Evolutionary conservation across 2,329 filamentous ascomycete species (phyloP).

Genomic region (Emmonsia crescens): DNA sequence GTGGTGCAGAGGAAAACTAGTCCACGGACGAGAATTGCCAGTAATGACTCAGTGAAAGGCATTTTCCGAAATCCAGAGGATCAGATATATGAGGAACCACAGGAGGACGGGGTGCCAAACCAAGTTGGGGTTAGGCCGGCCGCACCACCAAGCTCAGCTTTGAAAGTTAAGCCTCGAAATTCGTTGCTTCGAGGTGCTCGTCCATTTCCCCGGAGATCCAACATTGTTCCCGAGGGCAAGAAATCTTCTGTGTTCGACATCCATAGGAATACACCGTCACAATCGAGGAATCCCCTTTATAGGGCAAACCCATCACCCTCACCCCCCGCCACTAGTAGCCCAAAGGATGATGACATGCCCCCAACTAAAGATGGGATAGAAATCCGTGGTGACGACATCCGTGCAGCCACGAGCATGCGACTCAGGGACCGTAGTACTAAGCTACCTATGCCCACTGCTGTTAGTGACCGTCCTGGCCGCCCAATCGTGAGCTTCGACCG

Average conservation of each 20-base stretch:
- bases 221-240: constrained; percentile 35
- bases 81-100: constrained; percentile 76
- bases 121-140: constrained; percentile 17
- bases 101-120: constrained; percentile 31
- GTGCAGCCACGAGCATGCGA: constrained; percentile 79
- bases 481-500: constrained; percentile 96
- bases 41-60: constrained; percentile 34
- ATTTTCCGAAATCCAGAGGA: constrained; percentile 51
- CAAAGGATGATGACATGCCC: constrained; percentile 32
- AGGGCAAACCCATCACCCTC: constrained; percentile 50
- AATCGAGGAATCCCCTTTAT: constrained; percentile 72
- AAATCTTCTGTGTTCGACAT: constrained; percentile 56
- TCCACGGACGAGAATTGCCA: constrained; percentile 22
- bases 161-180: constrained; percentile 53
- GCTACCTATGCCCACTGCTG: constrained; percentile 76
- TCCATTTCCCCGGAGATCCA: constrained; percentile 33
- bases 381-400: constrained; percentile 76
- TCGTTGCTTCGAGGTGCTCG: constrained; percentile 42
- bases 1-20: constrained; percentile 11
- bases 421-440: constrained; percentile 77
- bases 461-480: constrained; percentile 80
- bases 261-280: constrained; percentile 69
- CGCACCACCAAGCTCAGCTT: constrained; percentile 32
- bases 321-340: constrained; percentile 17
- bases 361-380: constrained; percentile 69